These are phyloP conservation scores for Backusella macrospora DNA, from an alignment of 192 early-diverging fungal genomes.

Conservation along the genomic window DNA sequence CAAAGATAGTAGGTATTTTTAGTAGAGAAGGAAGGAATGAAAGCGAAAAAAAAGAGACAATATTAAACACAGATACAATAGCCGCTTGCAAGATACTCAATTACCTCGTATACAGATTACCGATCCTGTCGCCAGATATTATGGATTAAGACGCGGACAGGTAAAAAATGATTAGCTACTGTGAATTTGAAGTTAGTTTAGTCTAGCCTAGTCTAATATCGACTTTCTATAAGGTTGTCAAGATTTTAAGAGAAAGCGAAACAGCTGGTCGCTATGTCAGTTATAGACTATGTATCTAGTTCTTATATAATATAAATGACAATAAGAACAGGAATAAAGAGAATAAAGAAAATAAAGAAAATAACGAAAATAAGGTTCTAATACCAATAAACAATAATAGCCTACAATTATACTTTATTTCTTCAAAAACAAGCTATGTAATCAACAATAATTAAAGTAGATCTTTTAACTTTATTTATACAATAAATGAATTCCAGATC, in stretches of 20 bases:
- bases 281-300: constrained; percentile 91
- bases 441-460: not conserved
- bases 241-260: constrained; percentile 93
- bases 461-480: constrained; percentile 15
- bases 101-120: constrained; percentile 85
- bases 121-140: constrained; percentile 96
- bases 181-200: not conserved
- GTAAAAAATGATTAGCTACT: constrained; percentile 38
- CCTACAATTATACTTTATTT: not conserved
- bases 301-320: constrained; percentile 2
- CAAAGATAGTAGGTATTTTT: constrained; percentile 78
- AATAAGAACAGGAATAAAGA: not conserved
- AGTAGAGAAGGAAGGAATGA: too few relatives aligned
- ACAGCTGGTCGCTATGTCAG: constrained; percentile 98
- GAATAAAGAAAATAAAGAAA: not conserved
- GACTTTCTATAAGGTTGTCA: constrained; percentile 69
- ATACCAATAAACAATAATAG: too few relatives aligned
- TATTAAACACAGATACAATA: constrained; percentile 30
- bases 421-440: not conserved
- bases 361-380: not conserved
- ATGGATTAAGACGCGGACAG: constrained; percentile 85
- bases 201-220: not conserved
- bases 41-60: too few relatives aligned
- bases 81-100: constrained; percentile 93
- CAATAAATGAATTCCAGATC: constrained; percentile 7